Evolutionary conservation across 257 asterid species (phyloP).

Genomic region (Eucommia ulmoides): DNA sequence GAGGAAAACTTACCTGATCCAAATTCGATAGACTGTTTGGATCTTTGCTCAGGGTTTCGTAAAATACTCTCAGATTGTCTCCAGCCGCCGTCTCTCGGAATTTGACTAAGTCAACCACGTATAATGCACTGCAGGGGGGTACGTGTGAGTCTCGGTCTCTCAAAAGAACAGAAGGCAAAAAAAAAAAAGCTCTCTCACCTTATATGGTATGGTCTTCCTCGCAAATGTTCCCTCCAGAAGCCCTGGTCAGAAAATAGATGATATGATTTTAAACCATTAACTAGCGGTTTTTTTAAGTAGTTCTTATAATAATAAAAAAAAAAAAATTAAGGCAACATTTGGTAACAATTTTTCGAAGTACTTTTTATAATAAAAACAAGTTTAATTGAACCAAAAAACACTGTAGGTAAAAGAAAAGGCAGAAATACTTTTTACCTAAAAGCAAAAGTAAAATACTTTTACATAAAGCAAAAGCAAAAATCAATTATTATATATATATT

Average conservation of each 20-base stretch:
- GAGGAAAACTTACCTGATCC: conserved; percentile 73
- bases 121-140: conserved; percentile 66
- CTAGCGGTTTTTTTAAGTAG: no score
- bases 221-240: conserved; percentile 95
- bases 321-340: background rate
- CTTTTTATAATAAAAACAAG: background rate
- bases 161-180: conserved; percentile 6
- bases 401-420: no score
- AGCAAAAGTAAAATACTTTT: no score
- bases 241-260: conserved; percentile 48
- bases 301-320: no score
- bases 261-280: no score
- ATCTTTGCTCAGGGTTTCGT: conserved; percentile 96
- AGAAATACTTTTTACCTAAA: no score
- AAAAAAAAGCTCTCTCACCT: no score
- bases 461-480: no score
- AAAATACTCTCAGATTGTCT: conserved; percentile 83
- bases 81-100: conserved; percentile 99
- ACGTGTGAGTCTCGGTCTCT: conserved; percentile 7
- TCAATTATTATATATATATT: no score
- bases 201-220: conserved; percentile 94
- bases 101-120: conserved; percentile 82
- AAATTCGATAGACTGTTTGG: conserved; percentile 97
- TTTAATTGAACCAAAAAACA: no score
- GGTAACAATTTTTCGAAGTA: background rate